Conservation (phyloP, 2,329 filamentous ascomycete species). For the Aspergillus piperis region DNA sequence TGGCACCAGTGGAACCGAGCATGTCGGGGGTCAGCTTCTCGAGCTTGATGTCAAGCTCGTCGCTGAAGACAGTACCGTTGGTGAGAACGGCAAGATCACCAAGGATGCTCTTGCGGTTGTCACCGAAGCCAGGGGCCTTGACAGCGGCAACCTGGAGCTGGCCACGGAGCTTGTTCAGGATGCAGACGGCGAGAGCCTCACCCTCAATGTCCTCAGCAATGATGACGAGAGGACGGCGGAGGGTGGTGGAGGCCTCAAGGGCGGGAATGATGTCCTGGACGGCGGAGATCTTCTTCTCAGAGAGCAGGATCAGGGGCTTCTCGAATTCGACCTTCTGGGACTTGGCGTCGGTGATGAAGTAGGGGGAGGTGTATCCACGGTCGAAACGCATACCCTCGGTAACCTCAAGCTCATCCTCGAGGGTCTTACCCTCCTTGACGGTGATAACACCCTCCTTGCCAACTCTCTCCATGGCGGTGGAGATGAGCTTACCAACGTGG, state of each 20-base stretch:
- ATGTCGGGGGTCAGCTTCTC: constrained; percentile 96
- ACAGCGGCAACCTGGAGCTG: constrained; percentile 98
- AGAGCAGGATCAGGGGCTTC: constrained; percentile 97
- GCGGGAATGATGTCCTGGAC: constrained; percentile 99
- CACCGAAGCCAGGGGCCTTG: constrained; percentile 98
- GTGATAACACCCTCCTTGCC: constrained; percentile 99
- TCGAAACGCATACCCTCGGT: constrained; percentile 99
- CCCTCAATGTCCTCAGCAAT: constrained; percentile 99
- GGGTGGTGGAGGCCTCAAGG: constrained; percentile 93
- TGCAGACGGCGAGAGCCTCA: constrained; percentile 97
- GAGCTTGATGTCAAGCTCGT: constrained; percentile 98
- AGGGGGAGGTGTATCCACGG: constrained; percentile 96
- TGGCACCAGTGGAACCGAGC: constrained; percentile 95
- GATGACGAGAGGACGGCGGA: constrained; percentile 93
- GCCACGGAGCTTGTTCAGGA: constrained; percentile 99
- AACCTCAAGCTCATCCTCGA: constrained; percentile 95
- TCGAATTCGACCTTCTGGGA: constrained; percentile 99
- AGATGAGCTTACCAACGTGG: constrained; percentile 93
- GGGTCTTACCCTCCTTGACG: constrained; percentile 99
- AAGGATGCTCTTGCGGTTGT: constrained; percentile 99
- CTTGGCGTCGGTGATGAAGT: constrained; percentile 99
- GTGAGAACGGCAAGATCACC: constrained; percentile 94
- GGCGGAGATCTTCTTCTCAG: constrained; percentile 99
- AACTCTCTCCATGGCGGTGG: constrained; percentile 99
- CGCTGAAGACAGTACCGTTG: constrained; percentile 95